Evolutionary conservation across 2,329 filamentous ascomycete species (phyloP), one percentile per base, ranked within the genome.

Genomic region (Tricladium varicosporioides): DNA sequence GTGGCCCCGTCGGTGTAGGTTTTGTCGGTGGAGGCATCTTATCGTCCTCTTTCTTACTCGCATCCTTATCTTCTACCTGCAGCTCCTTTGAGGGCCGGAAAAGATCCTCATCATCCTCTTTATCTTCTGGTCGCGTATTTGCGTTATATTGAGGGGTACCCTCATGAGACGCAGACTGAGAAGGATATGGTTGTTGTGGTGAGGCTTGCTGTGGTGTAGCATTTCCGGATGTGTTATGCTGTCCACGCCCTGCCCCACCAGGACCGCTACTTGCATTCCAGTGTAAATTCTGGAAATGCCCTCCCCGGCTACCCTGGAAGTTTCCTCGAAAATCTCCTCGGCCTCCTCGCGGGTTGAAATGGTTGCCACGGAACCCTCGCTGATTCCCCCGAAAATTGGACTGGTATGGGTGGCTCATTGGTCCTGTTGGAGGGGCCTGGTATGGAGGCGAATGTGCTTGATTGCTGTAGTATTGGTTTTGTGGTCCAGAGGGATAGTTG

Each of bases 261-360:
- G 78, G 77, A 42, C 56, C 62, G 18, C 44, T 53, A 33, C 77
- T 78, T 45, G 84, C 80, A 54, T 82, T 88, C 88, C 90, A 92
- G 47, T 91, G 89, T 1, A 85, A 71, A 73, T 89, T 84, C 73
- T 86, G 79, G 76, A 87, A 82, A 73, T 86, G 76, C 61, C 77
- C 76, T 40, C 69, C 67, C 46, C 85, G 84, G 11, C 69, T 65
- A 27, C 22, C 22, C 22, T 27, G 22, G 22, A 27, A 27, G 7
- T 27, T 27, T 36, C 85, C 84, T 51, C 87, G 80, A 57, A 80
- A 77, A 45, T 67, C 67, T 15, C 67, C 67, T 52, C 69, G 63
- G 22, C 65, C 62, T 16, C 69, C 65, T 43, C 83, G 76, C 48
- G 76, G 65, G 18, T 73, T 75, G 66, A 81, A 84, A 54, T 83